A percentile compares a stretch with the other conserved stretches of the same genome.
Conservation (phyloP, 1,284 basidiomycete genomes). For the Exobasidium rhododendri region DNA sequence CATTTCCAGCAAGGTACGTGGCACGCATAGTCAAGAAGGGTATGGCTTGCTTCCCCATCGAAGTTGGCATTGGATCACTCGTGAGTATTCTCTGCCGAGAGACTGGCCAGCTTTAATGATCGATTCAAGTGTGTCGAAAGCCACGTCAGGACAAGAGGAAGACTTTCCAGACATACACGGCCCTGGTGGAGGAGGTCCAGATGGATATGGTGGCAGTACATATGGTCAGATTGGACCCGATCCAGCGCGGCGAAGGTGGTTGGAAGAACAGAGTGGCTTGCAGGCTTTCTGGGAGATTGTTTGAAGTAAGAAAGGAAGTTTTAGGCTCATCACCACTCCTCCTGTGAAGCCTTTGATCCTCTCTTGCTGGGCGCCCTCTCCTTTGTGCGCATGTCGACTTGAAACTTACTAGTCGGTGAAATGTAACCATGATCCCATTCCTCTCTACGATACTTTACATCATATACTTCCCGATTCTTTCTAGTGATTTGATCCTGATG, state of each 20-base stretch:
- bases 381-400: too few relatives aligned
- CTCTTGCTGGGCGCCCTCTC: not conserved
- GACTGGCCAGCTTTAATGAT: conserved; percentile 7
- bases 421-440: not conserved
- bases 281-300: conserved; percentile 1
- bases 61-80: not conserved
- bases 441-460: not conserved
- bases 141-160: not conserved
- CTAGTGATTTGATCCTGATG: not conserved
- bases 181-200: not conserved
- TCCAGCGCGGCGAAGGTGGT: not conserved
- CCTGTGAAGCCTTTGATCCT: not conserved
- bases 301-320: too few relatives aligned
- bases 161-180: not conserved
- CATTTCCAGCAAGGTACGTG: not conserved
- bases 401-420: too few relatives aligned
- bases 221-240: not conserved
- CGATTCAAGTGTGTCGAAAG: not conserved
- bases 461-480: not conserved
- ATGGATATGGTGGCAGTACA: conserved; percentile 1
- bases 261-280: conserved; percentile 4
- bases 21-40: not conserved
- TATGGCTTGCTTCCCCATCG: conserved; percentile 2
- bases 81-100: conserved; percentile 1
- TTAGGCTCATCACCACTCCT: not conserved